Evolutionary conservation across 352 stramenopile species (phyloP).

Genomic region (Bremia lactucae): DNA sequence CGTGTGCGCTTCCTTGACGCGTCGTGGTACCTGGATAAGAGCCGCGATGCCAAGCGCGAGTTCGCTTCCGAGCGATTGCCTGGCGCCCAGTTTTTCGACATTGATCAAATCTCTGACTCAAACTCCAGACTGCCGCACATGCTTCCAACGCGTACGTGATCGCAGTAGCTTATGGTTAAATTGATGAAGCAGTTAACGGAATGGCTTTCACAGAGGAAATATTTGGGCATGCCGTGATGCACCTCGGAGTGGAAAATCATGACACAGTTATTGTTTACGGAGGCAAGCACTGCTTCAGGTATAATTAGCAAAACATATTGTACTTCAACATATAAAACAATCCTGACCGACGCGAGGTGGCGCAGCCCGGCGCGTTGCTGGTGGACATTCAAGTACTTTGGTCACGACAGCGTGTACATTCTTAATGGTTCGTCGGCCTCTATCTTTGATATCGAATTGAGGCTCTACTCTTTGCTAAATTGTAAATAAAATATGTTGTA

Average conservation of each 20-base stretch:
- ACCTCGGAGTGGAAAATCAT: constrained; percentile 58
- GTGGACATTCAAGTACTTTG: constrained; percentile 88
- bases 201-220: constrained; percentile 23
- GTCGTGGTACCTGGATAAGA: constrained; percentile 78
- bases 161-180: not conserved
- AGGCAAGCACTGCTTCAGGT: constrained; percentile 76
- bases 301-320: not conserved
- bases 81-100: constrained; percentile 87
- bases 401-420: constrained; percentile 79
- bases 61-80: constrained; percentile 57
- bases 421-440: constrained; percentile 49
- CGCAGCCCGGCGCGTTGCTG: constrained; percentile 62
- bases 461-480: not conserved
- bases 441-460: not conserved
- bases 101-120: constrained; percentile 75
- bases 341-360: not conserved
- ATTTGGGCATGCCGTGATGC: constrained; percentile 56
- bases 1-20: constrained; percentile 62
- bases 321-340: not conserved
- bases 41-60: constrained; percentile 46
- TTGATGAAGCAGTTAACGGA: not conserved
- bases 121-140: constrained; percentile 76
- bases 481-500: too few relatives aligned
- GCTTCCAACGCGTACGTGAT: constrained; percentile 39
- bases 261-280: constrained; percentile 76